phyloP scores from a whole-genome alignment of 2,329 filamentous ascomycete species.

The Aspergillus ustus region DNA sequence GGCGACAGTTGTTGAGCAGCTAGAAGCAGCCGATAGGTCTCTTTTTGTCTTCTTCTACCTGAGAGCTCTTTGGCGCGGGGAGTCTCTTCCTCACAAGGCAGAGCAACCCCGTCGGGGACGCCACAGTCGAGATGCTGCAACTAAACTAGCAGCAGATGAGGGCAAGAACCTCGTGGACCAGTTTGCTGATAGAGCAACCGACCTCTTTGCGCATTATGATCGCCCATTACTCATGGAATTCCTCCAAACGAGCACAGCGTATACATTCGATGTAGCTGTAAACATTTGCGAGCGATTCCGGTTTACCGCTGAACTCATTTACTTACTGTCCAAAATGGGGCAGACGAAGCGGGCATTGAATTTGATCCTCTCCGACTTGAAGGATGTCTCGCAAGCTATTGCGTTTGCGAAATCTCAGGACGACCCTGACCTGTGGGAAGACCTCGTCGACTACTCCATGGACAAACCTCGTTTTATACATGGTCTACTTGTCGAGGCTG shows the following conservation, averaged over 20 bases:
- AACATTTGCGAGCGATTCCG: slow-evolving; percentile 77
- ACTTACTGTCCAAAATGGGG: slow-evolving; percentile 91
- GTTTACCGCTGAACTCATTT: slow-evolving; percentile 92
- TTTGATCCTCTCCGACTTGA: slow-evolving; percentile 90
- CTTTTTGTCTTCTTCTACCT: slow-evolving; percentile 93
- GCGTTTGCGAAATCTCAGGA: slow-evolving; percentile 92
- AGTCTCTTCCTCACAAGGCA: slow-evolving; percentile 56
- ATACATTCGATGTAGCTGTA: slow-evolving; percentile 76
- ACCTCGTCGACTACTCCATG: slow-evolving; percentile 94
- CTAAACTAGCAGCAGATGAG: slow-evolving; percentile 58
- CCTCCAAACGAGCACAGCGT: slow-evolving; percentile 80
- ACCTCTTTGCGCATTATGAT: slow-evolving; percentile 84
- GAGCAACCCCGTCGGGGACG: slow-evolving; percentile 41
- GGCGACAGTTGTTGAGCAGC: slow-evolving; percentile 75
- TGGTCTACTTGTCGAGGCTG: slow-evolving; percentile 88
- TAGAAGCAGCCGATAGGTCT: slow-evolving; percentile 68
- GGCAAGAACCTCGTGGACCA: slow-evolving; percentile 75
- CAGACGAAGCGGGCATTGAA: slow-evolving; percentile 89
- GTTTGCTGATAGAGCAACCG: slow-evolving; percentile 84
- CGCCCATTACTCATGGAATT: slow-evolving; percentile 83
- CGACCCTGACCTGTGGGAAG: slow-evolving; percentile 91
- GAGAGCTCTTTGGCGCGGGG: slow-evolving; percentile 79
- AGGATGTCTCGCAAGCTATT: slow-evolving; percentile 90
- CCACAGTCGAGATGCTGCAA: slow-evolving; percentile 46
- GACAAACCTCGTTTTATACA: slow-evolving; percentile 95